Conservation (phyloP, 2,329 filamentous ascomycete species). For the Fusarium sterilihyphosum region DNA sequence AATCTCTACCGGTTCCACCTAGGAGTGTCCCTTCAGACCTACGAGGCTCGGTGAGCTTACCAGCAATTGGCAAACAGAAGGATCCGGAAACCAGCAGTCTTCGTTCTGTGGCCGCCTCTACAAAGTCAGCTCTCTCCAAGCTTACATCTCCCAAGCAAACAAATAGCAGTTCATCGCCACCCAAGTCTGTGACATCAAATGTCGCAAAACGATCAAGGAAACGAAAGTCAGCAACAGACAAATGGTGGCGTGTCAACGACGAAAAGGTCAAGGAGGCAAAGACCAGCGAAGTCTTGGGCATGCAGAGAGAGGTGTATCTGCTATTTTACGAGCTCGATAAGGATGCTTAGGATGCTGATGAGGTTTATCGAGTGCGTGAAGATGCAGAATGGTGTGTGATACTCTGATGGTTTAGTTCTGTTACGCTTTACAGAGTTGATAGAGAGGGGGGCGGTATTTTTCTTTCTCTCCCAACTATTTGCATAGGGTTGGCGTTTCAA, state of each 20-base stretch:
- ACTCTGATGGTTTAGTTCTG: background rate
- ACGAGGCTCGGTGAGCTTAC: slow-evolving; percentile 39
- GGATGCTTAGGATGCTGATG: slow-evolving; percentile 43
- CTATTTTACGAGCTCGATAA: slow-evolving; percentile 92
- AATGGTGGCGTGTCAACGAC: slow-evolving; percentile 98
- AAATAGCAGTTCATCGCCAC: slow-evolving; percentile 34
- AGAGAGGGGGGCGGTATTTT: background rate
- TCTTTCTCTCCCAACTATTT: slow-evolving; percentile 19
- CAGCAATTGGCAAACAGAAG: slow-evolving; percentile 48
- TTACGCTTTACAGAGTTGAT: background rate
- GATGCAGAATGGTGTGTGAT: background rate
- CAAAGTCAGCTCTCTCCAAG: slow-evolving; percentile 62
- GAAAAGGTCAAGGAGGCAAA: slow-evolving; percentile 96
- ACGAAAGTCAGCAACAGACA: slow-evolving; percentile 68
- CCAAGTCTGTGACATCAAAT: slow-evolving; percentile 35
- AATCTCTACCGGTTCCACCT: slow-evolving; percentile 45
- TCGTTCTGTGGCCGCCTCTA: slow-evolving; percentile 66
- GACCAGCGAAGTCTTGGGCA: slow-evolving; percentile 87
- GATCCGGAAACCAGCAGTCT: slow-evolving; percentile 63
- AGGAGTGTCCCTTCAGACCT: slow-evolving; percentile 47
- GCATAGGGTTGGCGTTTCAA: slow-evolving; percentile 40
- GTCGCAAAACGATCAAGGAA: slow-evolving; percentile 58
- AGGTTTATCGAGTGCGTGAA: background rate
- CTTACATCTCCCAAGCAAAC: slow-evolving; percentile 54
- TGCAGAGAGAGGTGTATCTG: slow-evolving; percentile 96